These are phyloP conservation scores for Plasmodium chabaudi DNA, from an alignment of 169 alveolate genomes.

Conservation along the genomic window DNA sequence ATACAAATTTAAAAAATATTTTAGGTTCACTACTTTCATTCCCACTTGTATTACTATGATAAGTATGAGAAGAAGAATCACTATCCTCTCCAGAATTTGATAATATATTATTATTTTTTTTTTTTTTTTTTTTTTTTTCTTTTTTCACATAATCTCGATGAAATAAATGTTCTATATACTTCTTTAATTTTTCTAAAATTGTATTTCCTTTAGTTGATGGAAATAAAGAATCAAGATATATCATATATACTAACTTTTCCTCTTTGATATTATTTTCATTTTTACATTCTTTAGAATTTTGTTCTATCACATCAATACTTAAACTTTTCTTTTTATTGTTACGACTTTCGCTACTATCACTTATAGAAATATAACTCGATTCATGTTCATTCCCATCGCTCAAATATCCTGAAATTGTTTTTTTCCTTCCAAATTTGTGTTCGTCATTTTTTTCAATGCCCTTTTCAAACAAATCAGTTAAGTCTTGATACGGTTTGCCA, in stretches of 20 bases:
- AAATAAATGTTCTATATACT: slow-evolving; percentile 45
- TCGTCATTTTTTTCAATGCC: neutral
- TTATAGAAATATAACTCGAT: too few relatives aligned
- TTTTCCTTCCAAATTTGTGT: too few relatives aligned
- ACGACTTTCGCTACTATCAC: too few relatives aligned
- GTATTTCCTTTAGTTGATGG: slow-evolving; percentile 62
- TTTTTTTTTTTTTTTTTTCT: neutral
- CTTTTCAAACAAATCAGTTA: neutral
- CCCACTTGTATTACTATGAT: slow-evolving; percentile 24
- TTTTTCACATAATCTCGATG: slow-evolving; percentile 5
- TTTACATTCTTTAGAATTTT: neutral
- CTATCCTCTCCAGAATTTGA: slow-evolving; percentile 8
- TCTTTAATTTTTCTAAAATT: slow-evolving; percentile 48
- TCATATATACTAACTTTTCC: slow-evolving; percentile 70
- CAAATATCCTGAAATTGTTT: too few relatives aligned
- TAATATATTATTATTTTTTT: neutral
- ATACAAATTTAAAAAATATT: slow-evolving; percentile 72
- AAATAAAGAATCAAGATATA: slow-evolving; percentile 79
- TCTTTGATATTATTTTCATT: slow-evolving; percentile 6
- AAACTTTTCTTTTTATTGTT: neutral
- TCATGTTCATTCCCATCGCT: too few relatives aligned
- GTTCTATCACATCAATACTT: neutral
- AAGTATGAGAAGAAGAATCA: neutral
- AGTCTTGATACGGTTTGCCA: neutral
- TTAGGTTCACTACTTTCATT: neutral